Evolutionary conservation across 208 protist species (phyloP), one percentile per base, ranked within the genome.

Genomic region (Lotmaria passim): DNA sequence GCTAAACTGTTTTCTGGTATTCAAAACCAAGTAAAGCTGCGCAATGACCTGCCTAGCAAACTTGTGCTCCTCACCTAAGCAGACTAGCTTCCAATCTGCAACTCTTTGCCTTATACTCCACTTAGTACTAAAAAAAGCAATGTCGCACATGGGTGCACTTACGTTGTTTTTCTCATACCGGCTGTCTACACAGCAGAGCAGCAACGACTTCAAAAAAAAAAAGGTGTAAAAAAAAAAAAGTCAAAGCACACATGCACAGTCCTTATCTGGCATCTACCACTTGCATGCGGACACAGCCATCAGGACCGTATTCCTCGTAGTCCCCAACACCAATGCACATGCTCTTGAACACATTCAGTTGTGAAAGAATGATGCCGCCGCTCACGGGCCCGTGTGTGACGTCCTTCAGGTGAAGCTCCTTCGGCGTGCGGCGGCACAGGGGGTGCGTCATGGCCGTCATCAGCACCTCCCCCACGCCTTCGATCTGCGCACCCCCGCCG

Each of bases 271-370:
- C 28, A 56, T 94, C 86, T 14, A 86, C 64, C n/a, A 82, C 59
- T 44, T 90, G 86, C 56, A 79, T 66, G 46, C 78, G 81, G 11
- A 87, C 72, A 50, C 87, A 95, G 24, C 80, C 78, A 28, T 88
- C 75, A 0, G 90, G 90, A 11, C 90, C 90, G 31, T 92, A 82
- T 47, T 96, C 90, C 26, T 69, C 79, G 78, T 96, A 96, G 36
- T 86, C 86, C 21, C 39, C 70, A 0, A 52, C 73, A 14, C 52
- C 75, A 7, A 93, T 46, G 55, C 86, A 94, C 78, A 96, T 87
- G 58, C 75, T 64, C 67, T 93, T 93, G 69, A 96, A 93, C 19
- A 78, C 81, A 57, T 80, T 90, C 21, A 96, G 71, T 53, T 93
- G 88, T 2, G 87, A 86, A 0, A 92, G 24, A 50, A 94, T 94